Conservation (phyloP, 306 rosid species). For the Pueraria montana region DNA sequence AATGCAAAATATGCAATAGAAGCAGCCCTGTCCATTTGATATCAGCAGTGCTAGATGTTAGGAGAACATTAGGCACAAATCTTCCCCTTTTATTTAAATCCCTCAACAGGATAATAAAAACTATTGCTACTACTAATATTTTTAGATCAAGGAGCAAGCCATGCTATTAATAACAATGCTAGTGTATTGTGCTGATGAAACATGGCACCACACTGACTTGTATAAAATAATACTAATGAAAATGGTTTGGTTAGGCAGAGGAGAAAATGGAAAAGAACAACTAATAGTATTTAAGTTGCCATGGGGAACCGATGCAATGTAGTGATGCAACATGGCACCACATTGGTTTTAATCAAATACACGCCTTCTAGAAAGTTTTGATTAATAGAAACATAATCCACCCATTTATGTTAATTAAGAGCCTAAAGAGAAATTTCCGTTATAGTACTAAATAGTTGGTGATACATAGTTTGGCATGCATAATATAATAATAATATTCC, state of each 20-base stretch:
- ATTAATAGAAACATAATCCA: constrained; percentile 17
- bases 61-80: constrained; percentile 50
- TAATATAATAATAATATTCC: constrained; percentile 34
- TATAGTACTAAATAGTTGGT: neutral
- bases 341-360: neutral
- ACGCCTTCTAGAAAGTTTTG: constrained; percentile 32
- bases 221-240: constrained; percentile 28
- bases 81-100: constrained; percentile 21
- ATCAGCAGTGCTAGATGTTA: constrained; percentile 61
- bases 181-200: constrained; percentile 47
- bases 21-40: constrained; percentile 47
- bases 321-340: constrained; percentile 50
- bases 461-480: constrained; percentile 33
- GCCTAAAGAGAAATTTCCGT: neutral
- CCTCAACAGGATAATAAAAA: constrained; percentile 58
- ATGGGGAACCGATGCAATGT: constrained; percentile 32
- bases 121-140: constrained; percentile 42
- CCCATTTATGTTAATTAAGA: neutral
- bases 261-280: constrained; percentile 13
- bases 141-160: constrained; percentile 25
- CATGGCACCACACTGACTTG: constrained; percentile 42
- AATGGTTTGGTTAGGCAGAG: constrained; percentile 47
- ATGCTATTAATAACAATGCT: constrained; percentile 39
- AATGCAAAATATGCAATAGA: constrained; percentile 41
- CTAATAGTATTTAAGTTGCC: constrained; percentile 24